Evolutionary conservation across 2,329 filamentous ascomycete species (phyloP).

Genomic region (Falciphora oryzae): DNA sequence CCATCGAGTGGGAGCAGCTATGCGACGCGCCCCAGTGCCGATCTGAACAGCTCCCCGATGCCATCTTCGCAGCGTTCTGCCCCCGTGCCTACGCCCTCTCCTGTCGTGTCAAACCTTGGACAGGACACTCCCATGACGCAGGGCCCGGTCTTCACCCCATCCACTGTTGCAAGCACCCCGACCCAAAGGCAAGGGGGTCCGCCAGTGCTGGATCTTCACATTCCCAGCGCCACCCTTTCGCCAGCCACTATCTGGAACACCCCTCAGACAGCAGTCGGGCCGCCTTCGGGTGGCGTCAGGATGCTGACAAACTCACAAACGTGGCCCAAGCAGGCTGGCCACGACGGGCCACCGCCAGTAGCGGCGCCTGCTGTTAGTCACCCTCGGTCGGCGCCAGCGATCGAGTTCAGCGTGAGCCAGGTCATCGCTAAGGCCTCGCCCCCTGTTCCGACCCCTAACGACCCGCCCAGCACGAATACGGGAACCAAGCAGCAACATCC

Average conservation of each 20-base stretch:
- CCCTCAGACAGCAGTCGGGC: slow-evolving; percentile 8
- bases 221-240: slow-evolving; percentile 21
- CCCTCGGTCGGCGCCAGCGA: slow-evolving; percentile 36
- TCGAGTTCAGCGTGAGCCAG: slow-evolving; percentile 25
- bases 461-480: slow-evolving; percentile 31
- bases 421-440: slow-evolving; percentile 31
- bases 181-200: slow-evolving; percentile 9
- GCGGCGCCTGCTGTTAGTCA: slow-evolving; percentile 22
- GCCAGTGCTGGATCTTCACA: slow-evolving; percentile 24
- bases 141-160: slow-evolving; percentile 8
- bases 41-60: slow-evolving; percentile 8
- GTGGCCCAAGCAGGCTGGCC: slow-evolving; percentile 36
- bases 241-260: slow-evolving; percentile 14
- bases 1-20: slow-evolving; percentile 14
- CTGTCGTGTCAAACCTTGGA: not conserved
- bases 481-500: slow-evolving; percentile 26
- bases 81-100: slow-evolving; percentile 1
- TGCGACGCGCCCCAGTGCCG: slow-evolving; percentile 7
- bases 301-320: slow-evolving; percentile 33
- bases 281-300: slow-evolving; percentile 3
- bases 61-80: slow-evolving; percentile 1
- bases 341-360: slow-evolving; percentile 17
- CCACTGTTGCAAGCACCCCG: slow-evolving; percentile 5
- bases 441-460: slow-evolving; percentile 32
- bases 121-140: slow-evolving; percentile 8